Evolutionary conservation across 441 rosid genomes (phyloP).

Genomic region (Dalechampia spathulata): DNA sequence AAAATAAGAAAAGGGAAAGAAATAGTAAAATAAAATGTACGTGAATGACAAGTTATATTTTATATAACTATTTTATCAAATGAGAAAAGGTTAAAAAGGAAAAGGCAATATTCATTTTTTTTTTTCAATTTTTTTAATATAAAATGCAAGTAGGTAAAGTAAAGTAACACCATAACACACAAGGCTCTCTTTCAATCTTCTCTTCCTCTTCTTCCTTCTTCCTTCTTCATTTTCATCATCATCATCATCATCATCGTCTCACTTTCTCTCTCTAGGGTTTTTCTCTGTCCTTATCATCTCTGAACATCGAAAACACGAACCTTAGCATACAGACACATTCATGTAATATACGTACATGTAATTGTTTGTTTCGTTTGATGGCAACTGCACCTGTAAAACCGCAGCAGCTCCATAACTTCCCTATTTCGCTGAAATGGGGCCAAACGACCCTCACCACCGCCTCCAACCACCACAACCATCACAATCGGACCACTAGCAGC

Average conservation of each 20-base stretch:
- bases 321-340: too few species aligned
- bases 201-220: neutral
- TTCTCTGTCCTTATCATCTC: neutral
- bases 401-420: slow-evolving; percentile 70
- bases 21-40: too few species aligned
- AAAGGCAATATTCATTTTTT: too few species aligned
- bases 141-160: too few species aligned
- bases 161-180: too few species aligned
- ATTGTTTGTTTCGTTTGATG: slow-evolving; percentile 21
- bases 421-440: slow-evolving; percentile 60
- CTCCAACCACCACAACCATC: slow-evolving; percentile 17
- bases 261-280: slow-evolving; percentile 14
- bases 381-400: slow-evolving; percentile 59
- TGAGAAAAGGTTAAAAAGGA: too few species aligned
- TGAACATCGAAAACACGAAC: too few species aligned
- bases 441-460: slow-evolving; percentile 21
- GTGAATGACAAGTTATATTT: too few species aligned
- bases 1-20: too few species aligned
- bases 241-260: neutral
- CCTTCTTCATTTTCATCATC: neutral
- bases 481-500: slow-evolving; percentile 16
- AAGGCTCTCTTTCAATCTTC: too few species aligned
- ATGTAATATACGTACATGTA: neutral
- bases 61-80: too few species aligned
- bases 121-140: too few species aligned